These are phyloP conservation scores for Lathyrus tuberosus DNA, from an alignment of 306 rosid genomes.

Conservation along the genomic window DNA sequence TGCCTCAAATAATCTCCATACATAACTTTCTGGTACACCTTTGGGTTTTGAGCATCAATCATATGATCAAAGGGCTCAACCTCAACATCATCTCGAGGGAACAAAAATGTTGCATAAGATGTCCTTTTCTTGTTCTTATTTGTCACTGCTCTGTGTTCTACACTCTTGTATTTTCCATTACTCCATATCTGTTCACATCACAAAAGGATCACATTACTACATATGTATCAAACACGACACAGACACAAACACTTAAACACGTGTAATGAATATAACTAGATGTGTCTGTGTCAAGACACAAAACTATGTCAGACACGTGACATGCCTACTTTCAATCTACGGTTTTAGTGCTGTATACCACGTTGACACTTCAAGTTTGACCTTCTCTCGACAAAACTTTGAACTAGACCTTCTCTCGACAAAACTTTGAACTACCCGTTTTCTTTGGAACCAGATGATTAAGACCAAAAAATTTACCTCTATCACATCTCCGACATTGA, in stretches of 20 bases:
- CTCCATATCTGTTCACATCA: slow-evolving; percentile 49
- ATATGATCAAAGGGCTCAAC: slow-evolving; percentile 46
- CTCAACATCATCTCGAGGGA: slow-evolving; percentile 46
- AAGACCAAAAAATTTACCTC: slow-evolving; percentile 22
- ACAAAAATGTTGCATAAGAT: slow-evolving; percentile 37
- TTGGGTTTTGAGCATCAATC: slow-evolving; percentile 39
- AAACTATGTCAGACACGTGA: too few relatives aligned
- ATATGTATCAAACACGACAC: too few relatives aligned
- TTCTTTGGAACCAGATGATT: too few relatives aligned
- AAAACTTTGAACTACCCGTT: too few relatives aligned
- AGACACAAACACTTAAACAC: too few relatives aligned
- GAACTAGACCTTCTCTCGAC: too few relatives aligned
- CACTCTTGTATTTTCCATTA: slow-evolving; percentile 55
- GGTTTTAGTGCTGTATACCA: too few relatives aligned
- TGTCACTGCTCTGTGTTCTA: slow-evolving; percentile 50
- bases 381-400: too few relatives aligned
- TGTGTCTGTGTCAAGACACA: too few relatives aligned
- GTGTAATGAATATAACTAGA: too few relatives aligned
- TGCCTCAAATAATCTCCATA: slow-evolving; percentile 54
- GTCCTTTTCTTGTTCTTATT: slow-evolving; percentile 39
- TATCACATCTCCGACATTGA: slow-evolving; percentile 50
- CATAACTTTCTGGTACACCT: slow-evolving; percentile 45
- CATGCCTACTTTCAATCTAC: too few relatives aligned
- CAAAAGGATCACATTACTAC: neutral
- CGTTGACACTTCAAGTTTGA: too few relatives aligned